These are phyloP conservation scores for Gastrodia elata DNA, from an alignment of 106 monocot genomes.

Conservation along the genomic window DNA sequence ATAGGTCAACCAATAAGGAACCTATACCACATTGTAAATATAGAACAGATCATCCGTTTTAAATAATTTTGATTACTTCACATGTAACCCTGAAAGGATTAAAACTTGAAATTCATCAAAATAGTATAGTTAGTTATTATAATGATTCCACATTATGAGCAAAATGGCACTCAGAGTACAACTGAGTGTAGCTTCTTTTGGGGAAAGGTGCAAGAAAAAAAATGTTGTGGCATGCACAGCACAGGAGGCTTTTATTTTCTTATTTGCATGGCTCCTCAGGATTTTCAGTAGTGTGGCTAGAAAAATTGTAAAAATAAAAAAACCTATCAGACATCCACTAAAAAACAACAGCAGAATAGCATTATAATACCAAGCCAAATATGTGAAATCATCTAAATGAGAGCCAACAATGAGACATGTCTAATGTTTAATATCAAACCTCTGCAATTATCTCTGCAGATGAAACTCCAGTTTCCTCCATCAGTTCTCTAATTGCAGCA, in stretches of 20 bases:
- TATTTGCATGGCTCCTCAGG: background rate
- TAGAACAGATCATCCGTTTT: background rate
- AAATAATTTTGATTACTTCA: background rate
- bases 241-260: background rate
- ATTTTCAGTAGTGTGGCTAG: background rate
- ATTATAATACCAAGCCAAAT: background rate
- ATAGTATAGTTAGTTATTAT: background rate
- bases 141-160: background rate
- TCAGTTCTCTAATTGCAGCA: slow-evolving; percentile 74
- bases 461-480: slow-evolving; percentile 84
- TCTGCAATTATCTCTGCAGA: slow-evolving; percentile 77
- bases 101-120: background rate
- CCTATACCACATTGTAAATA: slow-evolving; percentile 31
- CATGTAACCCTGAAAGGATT: background rate
- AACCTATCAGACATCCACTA: background rate
- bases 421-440: slow-evolving; percentile 22
- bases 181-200: slow-evolving; percentile 3
- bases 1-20: slow-evolving; percentile 82
- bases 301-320: background rate
- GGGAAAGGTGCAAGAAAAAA: background rate
- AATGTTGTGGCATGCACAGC: background rate
- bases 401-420: background rate
- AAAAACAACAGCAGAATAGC: background rate
- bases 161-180: background rate
- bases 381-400: background rate